Evolutionary conservation across 2,329 filamentous ascomycete species (phyloP).

Genomic region (Triangularia setosa): DNA sequence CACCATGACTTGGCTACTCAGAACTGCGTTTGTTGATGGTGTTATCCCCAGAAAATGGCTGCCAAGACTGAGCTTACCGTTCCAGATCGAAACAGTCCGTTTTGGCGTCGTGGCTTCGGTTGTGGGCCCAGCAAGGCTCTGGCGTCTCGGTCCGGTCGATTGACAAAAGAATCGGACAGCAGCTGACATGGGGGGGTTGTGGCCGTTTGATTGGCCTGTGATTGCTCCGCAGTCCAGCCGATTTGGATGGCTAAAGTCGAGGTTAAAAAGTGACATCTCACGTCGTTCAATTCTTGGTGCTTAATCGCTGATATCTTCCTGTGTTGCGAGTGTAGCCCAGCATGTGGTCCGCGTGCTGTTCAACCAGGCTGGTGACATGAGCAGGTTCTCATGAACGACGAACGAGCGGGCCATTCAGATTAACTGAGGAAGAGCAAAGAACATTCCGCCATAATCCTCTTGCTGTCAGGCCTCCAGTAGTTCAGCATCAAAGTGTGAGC

Average conservation of each 20-base stretch:
- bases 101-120: background rate
- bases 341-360: background rate
- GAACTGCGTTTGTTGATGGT: too few species aligned
- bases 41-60: background rate
- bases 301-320: background rate
- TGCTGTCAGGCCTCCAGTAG: background rate
- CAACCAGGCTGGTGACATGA: background rate
- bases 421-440: background rate
- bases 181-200: conserved; percentile 5
- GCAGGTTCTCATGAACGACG: background rate
- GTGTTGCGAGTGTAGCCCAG: background rate
- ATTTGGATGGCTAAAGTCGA: conserved; percentile 6
- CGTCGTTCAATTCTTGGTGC: background rate
- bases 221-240: conserved; percentile 7
- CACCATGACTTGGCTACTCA: too few species aligned
- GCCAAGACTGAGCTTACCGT: background rate
- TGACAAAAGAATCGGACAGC: background rate
- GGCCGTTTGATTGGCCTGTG: conserved; percentile 13
- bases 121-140: conserved; percentile 1
- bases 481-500: background rate
- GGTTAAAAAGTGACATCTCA: conserved; percentile 8
- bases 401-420: background rate
- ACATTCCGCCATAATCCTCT: background rate
- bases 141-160: conserved; percentile 7
- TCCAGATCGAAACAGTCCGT: background rate